A percentile compares a stretch with the other conserved stretches of the same genome.
Conservation (phyloP, 2,329 filamentous ascomycete genomes). For the Penicillium sp. region DNA sequence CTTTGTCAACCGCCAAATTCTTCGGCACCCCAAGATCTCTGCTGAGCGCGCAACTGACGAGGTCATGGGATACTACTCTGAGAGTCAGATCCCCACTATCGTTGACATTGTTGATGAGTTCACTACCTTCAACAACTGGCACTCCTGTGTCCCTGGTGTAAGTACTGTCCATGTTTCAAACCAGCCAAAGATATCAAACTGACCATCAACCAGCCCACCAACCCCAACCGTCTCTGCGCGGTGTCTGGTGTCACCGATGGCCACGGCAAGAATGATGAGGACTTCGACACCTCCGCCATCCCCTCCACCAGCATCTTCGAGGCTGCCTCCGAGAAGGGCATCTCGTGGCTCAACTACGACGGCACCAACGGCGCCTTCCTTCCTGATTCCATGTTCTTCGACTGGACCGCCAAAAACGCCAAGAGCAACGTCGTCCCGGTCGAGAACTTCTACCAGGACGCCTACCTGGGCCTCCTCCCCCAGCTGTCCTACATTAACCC, state of each 20-base stretch:
- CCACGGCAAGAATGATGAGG: constrained; percentile 29
- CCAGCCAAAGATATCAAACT: not conserved
- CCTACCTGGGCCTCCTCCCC: constrained; percentile 30
- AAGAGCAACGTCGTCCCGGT: constrained; percentile 28
- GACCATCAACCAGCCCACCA: constrained; percentile 34
- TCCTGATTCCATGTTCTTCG: constrained; percentile 30
- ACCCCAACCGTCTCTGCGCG: constrained; percentile 42
- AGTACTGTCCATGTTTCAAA: constrained; percentile 17
- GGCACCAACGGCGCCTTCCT: constrained; percentile 30
- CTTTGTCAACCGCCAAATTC: constrained; percentile 40
- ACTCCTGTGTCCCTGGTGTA: constrained; percentile 42
- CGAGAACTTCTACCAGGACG: constrained; percentile 35
- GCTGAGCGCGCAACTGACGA: constrained; percentile 33
- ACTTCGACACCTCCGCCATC: constrained; percentile 29
- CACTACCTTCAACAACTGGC: constrained; percentile 45
- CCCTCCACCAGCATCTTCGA: constrained; percentile 41
- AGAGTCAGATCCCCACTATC: constrained; percentile 41
- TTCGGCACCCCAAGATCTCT: constrained; percentile 29
- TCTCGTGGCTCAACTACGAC: constrained; percentile 35
- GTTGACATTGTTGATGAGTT: constrained; percentile 41
- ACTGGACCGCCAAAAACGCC: constrained; percentile 29
- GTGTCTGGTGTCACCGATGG: constrained; percentile 28
- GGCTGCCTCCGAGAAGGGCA: constrained; percentile 26
- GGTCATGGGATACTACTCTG: constrained; percentile 45
- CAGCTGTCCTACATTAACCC: constrained; percentile 37